Base-by-base conservation (phyloP, 208 protist species). In the Tritrichomonas musculus region DNA sequence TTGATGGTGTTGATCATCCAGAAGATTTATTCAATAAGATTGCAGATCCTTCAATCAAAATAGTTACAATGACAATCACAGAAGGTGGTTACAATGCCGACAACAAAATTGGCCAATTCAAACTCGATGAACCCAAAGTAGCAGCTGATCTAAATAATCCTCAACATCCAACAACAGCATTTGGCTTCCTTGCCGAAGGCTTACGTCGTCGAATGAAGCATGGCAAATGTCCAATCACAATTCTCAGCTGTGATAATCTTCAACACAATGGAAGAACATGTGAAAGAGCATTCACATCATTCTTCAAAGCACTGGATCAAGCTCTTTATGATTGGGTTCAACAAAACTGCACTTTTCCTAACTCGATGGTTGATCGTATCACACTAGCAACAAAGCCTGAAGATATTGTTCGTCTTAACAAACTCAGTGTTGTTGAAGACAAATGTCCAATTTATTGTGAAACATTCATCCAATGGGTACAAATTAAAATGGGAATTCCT, bases 331-430 rank as follows among this genome's bases (percentile, higher is more conserved):
- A 55, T 33, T 94, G 93, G 93, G 44, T 94, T 5, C 27, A 39
- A 30, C 27, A 47, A 49, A 93, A 93, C 39, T 57, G 72, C 9
- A 50, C 93, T 77, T 94, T 94, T 33, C 93, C 93, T 13, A 69
- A 25, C 13, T 53, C 93, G 4, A 94, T 94, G 93, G 93, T 94
- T 65, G 93, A 94, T 33, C 14, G 93, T n/a, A 94, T 94, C 93
- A 93, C 72, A 36, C 93, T 88, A 30, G 69, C 93, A 30, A 57
- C 44, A 17, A 3, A 2, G 8, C 25, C 25, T 36, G 80, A 8
- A 27, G 49, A 94, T 53, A 82, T 25, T 5, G 93, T 72, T 27
- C 3, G 30, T 5, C 27, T 93, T n/a, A 47, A n/a, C 25, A 5
- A n/a, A 25, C 8, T 4, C 9, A 72, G 84, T 44, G 93, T 44